Evolutionary conservation across 169 alveolate species (phyloP).

Genomic region (Eimeria necatrix): DNA sequence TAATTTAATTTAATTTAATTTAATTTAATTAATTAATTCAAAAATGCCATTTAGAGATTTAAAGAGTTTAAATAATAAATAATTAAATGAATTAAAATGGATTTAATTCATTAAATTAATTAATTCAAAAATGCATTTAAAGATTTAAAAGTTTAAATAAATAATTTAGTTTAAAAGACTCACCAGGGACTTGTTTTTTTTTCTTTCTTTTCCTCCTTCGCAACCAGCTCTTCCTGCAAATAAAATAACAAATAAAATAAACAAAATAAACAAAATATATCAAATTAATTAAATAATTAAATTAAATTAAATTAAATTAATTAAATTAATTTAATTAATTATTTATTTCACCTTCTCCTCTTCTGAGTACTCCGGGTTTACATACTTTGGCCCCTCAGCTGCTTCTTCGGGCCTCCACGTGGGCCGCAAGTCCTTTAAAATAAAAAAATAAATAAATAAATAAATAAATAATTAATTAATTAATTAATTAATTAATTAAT

Average conservation of each 20-base stretch:
- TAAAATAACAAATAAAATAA: neutral
- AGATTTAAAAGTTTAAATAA: no score
- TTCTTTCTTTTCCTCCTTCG: constrained; percentile 5
- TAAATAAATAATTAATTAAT: neutral
- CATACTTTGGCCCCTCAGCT: neutral
- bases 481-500: no score
- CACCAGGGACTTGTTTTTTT: constrained; percentile 21
- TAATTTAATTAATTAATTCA: no score
- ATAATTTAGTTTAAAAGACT: neutral
- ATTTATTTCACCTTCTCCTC: constrained; percentile 17
- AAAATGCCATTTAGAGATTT: no score
- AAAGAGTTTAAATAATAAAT: no score
- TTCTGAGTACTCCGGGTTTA: constrained; percentile 9
- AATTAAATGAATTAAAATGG: no score
- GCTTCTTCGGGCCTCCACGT: constrained; percentile 11
- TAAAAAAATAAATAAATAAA: neutral
- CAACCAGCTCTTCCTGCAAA: constrained; percentile 6
- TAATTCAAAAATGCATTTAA: no score
- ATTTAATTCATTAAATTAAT: no score
- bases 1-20: no score
- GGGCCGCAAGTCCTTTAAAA: neutral
- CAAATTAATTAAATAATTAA: neutral
- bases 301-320: neutral
- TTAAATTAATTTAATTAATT: neutral
- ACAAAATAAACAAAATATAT: no score